Evolutionary conservation across 2,329 filamentous ascomycete genomes (phyloP).

Genomic region (Monosporascus sp.): DNA sequence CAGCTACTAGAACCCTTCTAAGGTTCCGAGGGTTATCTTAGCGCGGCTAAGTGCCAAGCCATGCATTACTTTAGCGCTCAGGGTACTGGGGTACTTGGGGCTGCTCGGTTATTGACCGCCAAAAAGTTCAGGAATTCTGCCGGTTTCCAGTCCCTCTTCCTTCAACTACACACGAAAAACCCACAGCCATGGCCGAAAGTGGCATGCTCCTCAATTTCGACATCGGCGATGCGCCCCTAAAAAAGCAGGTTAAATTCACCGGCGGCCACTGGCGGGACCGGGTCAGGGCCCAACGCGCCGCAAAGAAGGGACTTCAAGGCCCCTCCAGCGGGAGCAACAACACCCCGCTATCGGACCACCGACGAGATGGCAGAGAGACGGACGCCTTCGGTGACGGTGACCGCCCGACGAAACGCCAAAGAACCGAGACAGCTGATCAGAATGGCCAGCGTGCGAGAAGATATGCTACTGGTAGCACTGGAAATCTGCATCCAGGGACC

Average conservation of each 20-base stretch:
- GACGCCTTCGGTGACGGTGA: slow-evolving; percentile 19
- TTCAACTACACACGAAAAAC: background rate
- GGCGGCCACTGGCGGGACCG: slow-evolving; percentile 93
- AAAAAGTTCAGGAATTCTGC: slow-evolving; percentile 26
- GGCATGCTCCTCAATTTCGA: slow-evolving; percentile 93
- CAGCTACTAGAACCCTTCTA: background rate
- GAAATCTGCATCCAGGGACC: slow-evolving; percentile 31
- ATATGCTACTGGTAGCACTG: slow-evolving; percentile 12
- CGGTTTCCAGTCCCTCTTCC: slow-evolving; percentile 4
- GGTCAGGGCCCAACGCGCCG: slow-evolving; percentile 67
- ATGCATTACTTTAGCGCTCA: background rate
- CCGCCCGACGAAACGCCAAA: slow-evolving; percentile 42
- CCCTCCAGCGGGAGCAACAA: slow-evolving; percentile 23
- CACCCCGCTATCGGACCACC: slow-evolving; percentile 22
- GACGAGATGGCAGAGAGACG: slow-evolving; percentile 13
- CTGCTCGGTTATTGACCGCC: slow-evolving; percentile 12
- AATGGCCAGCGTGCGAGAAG: background rate
- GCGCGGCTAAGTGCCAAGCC: background rate
- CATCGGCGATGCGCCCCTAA: slow-evolving; percentile 61
- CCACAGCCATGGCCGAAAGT: slow-evolving; percentile 74
- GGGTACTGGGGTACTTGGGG: background rate
- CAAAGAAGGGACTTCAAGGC: slow-evolving; percentile 27
- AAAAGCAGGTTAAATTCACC: slow-evolving; percentile 63
- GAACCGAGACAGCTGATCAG: slow-evolving; percentile 17
- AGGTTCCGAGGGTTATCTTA: background rate